These are phyloP conservation scores for Apiotrichum mycotoxinovorans DNA, from an alignment of 1,284 basidiomycete genomes.

Conservation along the genomic window DNA sequence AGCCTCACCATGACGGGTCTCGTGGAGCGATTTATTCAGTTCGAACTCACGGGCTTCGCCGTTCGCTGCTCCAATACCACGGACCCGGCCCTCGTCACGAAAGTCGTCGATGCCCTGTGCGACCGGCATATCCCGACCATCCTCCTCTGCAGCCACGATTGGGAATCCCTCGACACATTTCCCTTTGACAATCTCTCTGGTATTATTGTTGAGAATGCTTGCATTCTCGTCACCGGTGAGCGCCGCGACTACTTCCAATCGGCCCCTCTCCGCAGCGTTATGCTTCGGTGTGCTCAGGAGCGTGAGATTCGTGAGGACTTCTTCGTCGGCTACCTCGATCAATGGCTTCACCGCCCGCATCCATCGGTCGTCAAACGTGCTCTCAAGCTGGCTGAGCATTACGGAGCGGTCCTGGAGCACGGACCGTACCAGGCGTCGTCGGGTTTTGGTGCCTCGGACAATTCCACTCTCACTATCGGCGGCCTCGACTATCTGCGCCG, in stretches of 20 bases:
- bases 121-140: conserved; percentile 1
- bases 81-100: no score
- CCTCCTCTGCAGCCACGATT: conserved; percentile 2
- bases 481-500: conserved; percentile 15
- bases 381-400: conserved; percentile 10
- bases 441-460: background rate
- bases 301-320: conserved; percentile 6
- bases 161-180: conserved; percentile 4
- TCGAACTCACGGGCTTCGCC: conserved; percentile 7
- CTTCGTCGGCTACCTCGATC: conserved; percentile 11
- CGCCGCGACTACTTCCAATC: conserved; percentile 13
- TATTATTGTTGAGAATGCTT: conserved; percentile 14
- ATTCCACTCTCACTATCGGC: conserved; percentile 4
- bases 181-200: conserved; percentile 4
- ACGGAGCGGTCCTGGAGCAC: conserved; percentile 13
- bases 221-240: conserved; percentile 9
- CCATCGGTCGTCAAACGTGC: conserved; percentile 10
- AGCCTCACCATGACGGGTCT: conserved; percentile 2
- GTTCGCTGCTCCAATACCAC: conserved; percentile 4
- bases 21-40: conserved; percentile 2
- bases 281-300: conserved; percentile 6
- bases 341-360: conserved; percentile 7
- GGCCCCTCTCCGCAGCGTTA: background rate
- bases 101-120: conserved; percentile 3
- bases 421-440: background rate